Percentiles rank a stretch among this genome's conserved stretches.
Evolutionary conservation across 2,329 filamentous ascomycete species (phyloP).

Genomic region (Monilinia aucupariae): DNA sequence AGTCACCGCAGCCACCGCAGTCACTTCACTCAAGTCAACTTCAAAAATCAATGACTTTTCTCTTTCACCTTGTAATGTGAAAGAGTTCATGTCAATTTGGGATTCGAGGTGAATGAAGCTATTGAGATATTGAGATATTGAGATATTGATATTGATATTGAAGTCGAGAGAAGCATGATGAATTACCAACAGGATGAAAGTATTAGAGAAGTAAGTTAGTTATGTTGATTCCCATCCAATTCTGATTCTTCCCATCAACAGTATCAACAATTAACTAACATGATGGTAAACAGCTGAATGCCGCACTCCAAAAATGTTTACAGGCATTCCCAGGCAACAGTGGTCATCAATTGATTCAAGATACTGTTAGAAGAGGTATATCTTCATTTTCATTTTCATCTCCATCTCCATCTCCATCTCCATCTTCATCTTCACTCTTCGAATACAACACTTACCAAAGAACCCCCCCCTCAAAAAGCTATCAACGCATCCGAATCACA

Average conservation of each 20-base stretch:
- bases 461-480: no score
- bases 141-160: neutral
- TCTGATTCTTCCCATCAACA: neutral
- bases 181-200: conserved; percentile 15
- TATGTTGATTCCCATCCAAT: neutral
- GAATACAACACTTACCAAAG: neutral
- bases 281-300: conserved; percentile 6
- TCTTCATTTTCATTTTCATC: neutral
- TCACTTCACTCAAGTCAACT: neutral
- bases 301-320: conserved; percentile 14
- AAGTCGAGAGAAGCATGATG: conserved; percentile 4
- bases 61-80: neutral
- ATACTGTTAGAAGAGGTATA: conserved; percentile 15
- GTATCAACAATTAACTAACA: no score
- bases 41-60: conserved; percentile 10
- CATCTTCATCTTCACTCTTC: neutral
- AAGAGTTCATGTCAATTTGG: conserved; percentile 5
- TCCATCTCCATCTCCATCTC: neutral
- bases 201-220: conserved; percentile 8
- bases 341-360: conserved; percentile 14
- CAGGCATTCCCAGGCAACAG: conserved; percentile 13
- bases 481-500: conserved; percentile 10
- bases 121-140: neutral
- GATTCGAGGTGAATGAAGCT: neutral
- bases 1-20: neutral